Evolutionary conservation across 257 asterid genomes (phyloP), one percentile per base, ranked within the genome.

Genomic region (Rubia yunnanensis): DNA sequence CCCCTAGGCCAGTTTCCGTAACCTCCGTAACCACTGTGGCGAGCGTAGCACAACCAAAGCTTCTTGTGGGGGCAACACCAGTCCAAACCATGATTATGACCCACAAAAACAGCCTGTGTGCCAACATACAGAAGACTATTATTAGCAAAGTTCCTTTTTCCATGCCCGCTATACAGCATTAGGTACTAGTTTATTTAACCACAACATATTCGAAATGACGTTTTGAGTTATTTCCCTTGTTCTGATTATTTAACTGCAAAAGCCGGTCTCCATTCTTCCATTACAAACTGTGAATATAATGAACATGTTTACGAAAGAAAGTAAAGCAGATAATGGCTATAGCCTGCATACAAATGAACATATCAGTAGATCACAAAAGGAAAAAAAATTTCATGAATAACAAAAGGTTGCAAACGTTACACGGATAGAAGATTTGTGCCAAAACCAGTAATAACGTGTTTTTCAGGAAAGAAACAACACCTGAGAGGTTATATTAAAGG

Each of bases 21-120:
- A 31, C 98, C 96, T 10, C 98, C 98, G 52, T 89, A 92, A 18
- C 98, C 96, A 18, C 85, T 84, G 65, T 89, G 98, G 34, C 95
- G 79, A 52, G 95, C 96, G 71, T 79, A 92, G 81, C 98, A 92
- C 63, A 92, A 77, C 96, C 96, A 89, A n/a, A 89, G 69, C 66
- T 80, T 70, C 85, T 79, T 82, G 55, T 81, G 60, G 3, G 98
- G 96, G 73, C 96, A 92, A 73, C 97, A 92, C 98, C 98, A 92
- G 69, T 92, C 98, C 76, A 92, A 63, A 63, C 96, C 96, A 71
- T 89, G 96, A 82, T 92, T 92, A 75, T 89, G 96, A 7, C 96
- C 96, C 7, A 87, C 98, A 79, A 89, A 89, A 68, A 89, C 80
- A 10, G 94, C 96, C 98, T 91, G 88, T 70, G 75, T 36, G n/a